Evolutionary conservation across 805 yeast genomes (phyloP).

Genomic region (Pichia membranifaciens): DNA sequence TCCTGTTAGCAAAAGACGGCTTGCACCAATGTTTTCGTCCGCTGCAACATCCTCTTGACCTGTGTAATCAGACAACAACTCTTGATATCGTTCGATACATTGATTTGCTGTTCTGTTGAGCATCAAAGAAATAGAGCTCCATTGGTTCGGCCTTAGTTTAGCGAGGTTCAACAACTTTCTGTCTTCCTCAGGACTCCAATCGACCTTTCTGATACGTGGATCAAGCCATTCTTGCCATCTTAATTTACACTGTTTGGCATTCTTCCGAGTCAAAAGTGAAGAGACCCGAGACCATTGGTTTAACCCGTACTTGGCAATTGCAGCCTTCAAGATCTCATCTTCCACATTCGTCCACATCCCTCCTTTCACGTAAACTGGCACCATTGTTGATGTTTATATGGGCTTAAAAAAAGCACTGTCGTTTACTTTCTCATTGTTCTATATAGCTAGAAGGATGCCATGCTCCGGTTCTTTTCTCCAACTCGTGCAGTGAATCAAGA

Average conservation of each 20-base stretch:
- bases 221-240: slow-evolving; percentile 88
- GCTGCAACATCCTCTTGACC: slow-evolving; percentile 24
- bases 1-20: slow-evolving; percentile 20
- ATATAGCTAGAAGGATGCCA: too few species aligned
- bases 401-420: too few species aligned
- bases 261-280: slow-evolving; percentile 75
- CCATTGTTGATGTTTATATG: slow-evolving; percentile 26
- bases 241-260: slow-evolving; percentile 87
- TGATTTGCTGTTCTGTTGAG: slow-evolving; percentile 82
- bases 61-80: slow-evolving; percentile 48
- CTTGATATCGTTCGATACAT: slow-evolving; percentile 80
- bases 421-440: too few species aligned
- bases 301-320: slow-evolving; percentile 86
- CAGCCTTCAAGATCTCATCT: slow-evolving; percentile 86
- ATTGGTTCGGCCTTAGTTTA: slow-evolving; percentile 77
- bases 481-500: too few species aligned
- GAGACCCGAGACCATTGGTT: slow-evolving; percentile 95
- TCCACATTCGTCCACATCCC: slow-evolving; percentile 85
- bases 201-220: slow-evolving; percentile 58
- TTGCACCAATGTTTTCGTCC: slow-evolving; percentile 13
- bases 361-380: slow-evolving; percentile 73
- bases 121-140: slow-evolving; percentile 84
- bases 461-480: too few species aligned
- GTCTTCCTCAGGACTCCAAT: slow-evolving; percentile 78
- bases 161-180: slow-evolving; percentile 61